Percentiles rank a stretch among this genome's conserved stretches.
These are phyloP conservation scores for Brassica incana DNA, from an alignment of 345 rosid species.

Conservation along the genomic window DNA sequence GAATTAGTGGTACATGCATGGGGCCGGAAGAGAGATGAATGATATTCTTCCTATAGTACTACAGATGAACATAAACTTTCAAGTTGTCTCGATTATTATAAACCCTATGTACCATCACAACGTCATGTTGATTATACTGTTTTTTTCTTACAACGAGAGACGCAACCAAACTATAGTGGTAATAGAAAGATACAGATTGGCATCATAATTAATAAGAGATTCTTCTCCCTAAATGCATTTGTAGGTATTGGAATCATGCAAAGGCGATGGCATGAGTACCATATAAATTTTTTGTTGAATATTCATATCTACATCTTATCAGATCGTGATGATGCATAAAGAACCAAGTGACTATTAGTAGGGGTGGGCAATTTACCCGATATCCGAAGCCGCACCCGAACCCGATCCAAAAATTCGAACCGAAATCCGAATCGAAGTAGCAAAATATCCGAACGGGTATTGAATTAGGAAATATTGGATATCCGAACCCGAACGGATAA, in stretches of 20 bases:
- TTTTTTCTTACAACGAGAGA: constrained; percentile 45
- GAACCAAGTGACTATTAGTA: background rate
- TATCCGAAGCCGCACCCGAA: too few species aligned
- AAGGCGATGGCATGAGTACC: background rate
- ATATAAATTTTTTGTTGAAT: background rate
- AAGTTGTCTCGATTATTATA: constrained; percentile 59
- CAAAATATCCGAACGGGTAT: too few species aligned
- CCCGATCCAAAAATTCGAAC: too few species aligned
- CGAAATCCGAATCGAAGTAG: too few species aligned
- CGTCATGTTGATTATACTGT: constrained; percentile 51
- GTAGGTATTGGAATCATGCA: background rate
- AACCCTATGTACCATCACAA: constrained; percentile 55
- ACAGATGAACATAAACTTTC: constrained; percentile 29
- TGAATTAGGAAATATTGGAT: too few species aligned
- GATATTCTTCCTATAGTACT: background rate
- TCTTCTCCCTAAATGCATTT: background rate
- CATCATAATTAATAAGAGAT: constrained; percentile 16
- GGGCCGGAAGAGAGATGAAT: background rate
- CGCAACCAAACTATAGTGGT: constrained; percentile 31
- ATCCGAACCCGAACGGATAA: too few species aligned
- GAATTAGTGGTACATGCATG: background rate
- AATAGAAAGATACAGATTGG: constrained; percentile 20
- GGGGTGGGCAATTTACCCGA: too few species aligned
- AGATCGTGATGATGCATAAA: background rate
- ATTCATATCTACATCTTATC: background rate